A percentile compares a stretch with the other conserved stretches of the same genome.
Conservation (phyloP, 2,329 filamentous ascomycete genomes). For the Trichothecium roseum region DNA sequence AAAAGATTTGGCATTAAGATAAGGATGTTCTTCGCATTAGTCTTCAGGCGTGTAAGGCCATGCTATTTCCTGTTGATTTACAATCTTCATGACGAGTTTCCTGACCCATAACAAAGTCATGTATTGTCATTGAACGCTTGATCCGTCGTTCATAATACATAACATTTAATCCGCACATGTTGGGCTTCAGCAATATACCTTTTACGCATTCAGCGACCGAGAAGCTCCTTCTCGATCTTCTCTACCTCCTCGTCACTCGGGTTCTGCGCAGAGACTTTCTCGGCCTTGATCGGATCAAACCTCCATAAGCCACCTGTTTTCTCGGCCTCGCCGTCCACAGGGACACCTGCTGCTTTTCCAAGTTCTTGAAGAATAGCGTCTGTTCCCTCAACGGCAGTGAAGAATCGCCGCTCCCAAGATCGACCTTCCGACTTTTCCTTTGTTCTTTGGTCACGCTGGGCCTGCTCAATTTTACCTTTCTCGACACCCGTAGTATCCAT, state of each 20-base stretch:
- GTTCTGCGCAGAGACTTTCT: constrained; percentile 22
- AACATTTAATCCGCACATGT: no score
- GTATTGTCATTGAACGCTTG: no score
- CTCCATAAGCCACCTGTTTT: constrained; percentile 53
- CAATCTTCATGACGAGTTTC: no score
- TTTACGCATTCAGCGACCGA: constrained; percentile 21
- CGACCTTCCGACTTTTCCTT: constrained; percentile 65
- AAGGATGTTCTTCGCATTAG: neutral
- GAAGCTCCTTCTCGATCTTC: constrained; percentile 33
- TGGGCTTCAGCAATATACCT: neutral
- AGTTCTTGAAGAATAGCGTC: constrained; percentile 36
- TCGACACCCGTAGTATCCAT: constrained; percentile 70
- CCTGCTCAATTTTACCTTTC: constrained; percentile 84
- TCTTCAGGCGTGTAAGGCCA: no score
- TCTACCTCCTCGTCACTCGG: constrained; percentile 27
- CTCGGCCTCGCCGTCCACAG: constrained; percentile 42
- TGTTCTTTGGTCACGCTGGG: constrained; percentile 65
- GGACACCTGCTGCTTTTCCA: constrained; percentile 35
- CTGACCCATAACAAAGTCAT: no score
- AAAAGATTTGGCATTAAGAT: constrained; percentile 1
- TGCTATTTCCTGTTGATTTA: no score
- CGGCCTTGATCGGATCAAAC: constrained; percentile 39
- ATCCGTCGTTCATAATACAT: no score
- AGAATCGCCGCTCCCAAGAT: constrained; percentile 79
- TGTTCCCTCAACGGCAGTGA: constrained; percentile 40